These are phyloP conservation scores for Chaetomiaceae sp. DNA, from an alignment of 2,329 filamentous ascomycete species.

Conservation along the genomic window DNA sequence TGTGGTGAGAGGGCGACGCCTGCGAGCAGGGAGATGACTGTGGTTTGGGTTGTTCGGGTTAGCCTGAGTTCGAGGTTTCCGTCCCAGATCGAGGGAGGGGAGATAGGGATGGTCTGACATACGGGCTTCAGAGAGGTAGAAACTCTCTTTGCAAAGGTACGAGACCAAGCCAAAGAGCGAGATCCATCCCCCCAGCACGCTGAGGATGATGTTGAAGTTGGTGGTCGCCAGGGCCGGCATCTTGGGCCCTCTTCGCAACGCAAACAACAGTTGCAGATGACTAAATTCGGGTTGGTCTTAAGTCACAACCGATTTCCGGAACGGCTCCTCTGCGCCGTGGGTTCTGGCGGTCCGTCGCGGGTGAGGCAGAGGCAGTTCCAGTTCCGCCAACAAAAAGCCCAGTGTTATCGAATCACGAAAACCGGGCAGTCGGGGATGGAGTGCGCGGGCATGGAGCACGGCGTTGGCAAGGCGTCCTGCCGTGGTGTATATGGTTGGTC, in stretches of 20 bases:
- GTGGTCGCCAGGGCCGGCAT: conserved; percentile 44
- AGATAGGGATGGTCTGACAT: conserved; percentile 35
- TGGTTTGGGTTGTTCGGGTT: neutral
- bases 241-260: conserved; percentile 18
- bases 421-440: neutral
- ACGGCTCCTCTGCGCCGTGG: neutral
- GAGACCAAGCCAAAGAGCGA: conserved; percentile 88
- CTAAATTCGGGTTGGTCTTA: neutral
- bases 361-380: neutral
- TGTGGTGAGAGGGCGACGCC: conserved; percentile 75
- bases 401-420: conserved; percentile 44
- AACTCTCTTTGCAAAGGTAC: conserved; percentile 82
- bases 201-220: conserved; percentile 82
- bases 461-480: neutral
- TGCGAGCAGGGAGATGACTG: conserved; percentile 78
- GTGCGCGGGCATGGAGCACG: conserved; percentile 4
- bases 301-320: neutral
- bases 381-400: conserved; percentile 6
- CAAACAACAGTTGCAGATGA: neutral
- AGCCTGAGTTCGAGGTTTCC: neutral
- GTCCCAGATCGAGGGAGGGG: neutral
- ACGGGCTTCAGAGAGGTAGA: conserved; percentile 88
- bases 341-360: neutral
- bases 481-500: neutral
- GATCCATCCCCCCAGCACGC: conserved; percentile 79